Conservation (phyloP, 1,139 yeast species). For the Saccharomyces hybrid region DNA sequence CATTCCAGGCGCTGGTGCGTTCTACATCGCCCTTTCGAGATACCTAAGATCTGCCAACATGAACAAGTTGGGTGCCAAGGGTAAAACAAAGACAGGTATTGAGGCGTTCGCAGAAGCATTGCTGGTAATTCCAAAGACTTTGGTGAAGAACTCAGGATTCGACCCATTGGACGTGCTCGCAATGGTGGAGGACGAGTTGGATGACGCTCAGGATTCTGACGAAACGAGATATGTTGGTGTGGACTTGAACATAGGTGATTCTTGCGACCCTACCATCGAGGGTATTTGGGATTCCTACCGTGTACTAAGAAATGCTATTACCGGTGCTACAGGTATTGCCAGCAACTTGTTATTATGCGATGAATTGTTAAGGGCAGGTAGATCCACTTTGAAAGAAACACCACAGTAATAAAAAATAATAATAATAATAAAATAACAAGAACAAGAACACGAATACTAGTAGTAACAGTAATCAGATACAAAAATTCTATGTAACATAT, state of each 20-base stretch:
- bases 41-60: constrained; percentile 45
- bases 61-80: constrained; percentile 56
- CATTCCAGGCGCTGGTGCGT: constrained; percentile 97
- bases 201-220: constrained; percentile 32
- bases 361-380: constrained; percentile 92
- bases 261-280: constrained; percentile 89
- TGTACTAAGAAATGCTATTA: constrained; percentile 84
- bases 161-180: constrained; percentile 88
- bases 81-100: constrained; percentile 83
- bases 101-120: constrained; percentile 91
- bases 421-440: background rate
- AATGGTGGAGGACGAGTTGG: constrained; percentile 81
- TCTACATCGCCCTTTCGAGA: constrained; percentile 73
- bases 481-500: constrained; percentile 1
- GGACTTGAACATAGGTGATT: constrained; percentile 85
- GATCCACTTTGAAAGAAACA: constrained; percentile 72
- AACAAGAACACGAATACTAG: background rate
- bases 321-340: constrained; percentile 92
- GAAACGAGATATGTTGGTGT: constrained; percentile 85
- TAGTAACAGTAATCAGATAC: background rate
- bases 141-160: constrained; percentile 86
- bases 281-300: constrained; percentile 97
- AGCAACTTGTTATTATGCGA: constrained; percentile 88
- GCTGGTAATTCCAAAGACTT: constrained; percentile 84
- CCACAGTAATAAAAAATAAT: constrained; percentile 16